Base-by-base conservation (phyloP, 306 rosid species). In the Calophaca sinica region DNA sequence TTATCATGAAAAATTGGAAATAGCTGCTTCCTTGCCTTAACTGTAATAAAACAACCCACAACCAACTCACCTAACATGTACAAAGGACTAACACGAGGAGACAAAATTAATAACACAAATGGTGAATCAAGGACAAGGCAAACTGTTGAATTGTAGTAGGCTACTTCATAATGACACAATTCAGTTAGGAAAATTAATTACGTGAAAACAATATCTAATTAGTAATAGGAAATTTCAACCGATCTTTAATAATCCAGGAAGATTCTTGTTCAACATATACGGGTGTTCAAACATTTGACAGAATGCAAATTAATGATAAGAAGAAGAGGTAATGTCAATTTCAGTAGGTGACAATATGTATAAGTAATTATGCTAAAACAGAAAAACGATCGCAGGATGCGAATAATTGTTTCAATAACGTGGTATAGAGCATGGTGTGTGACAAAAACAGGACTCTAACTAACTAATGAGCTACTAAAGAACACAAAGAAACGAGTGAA, bases 241-340 rank as follows among this genome's bases (percentile, higher is more conserved):
- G 26, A 20, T 20, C 26, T 20, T 20, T 20, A 20, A 20, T 20
- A 20, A 20, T 20, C 26, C 26, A 20, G 26, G 26, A 20, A 20
- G 44, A 33, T 33, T 33, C 36, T 33, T 33, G 15, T 20, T 20
- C 1, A 20, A 0, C 26, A 20, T 20, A 20, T 20, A 20, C 26
- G 26, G 4, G 42, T 58, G 38, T 55, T 78, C 28, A 75, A 62
- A 67, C 70, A 71, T 71, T 64, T 58, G 49, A 2, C n/a, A n/a
- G n/a, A n/a, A n/a, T n/a, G n/a, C n/a, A n/a, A n/a, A n/a, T n/a
- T n/a, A n/a, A n/a, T n/a, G n/a, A n/a, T n/a, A n/a, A n/a, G n/a
- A n/a, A n/a, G n/a, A n/a, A n/a, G n/a, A n/a, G n/a, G 3, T 11
- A 49, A 51, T 65, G 39, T 31, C 38, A 76, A 71, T 26, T 62